phyloP scores from a whole-genome alignment of 2,329 filamentous ascomycete species.

The Pseudohalonectria lignicola region DNA sequence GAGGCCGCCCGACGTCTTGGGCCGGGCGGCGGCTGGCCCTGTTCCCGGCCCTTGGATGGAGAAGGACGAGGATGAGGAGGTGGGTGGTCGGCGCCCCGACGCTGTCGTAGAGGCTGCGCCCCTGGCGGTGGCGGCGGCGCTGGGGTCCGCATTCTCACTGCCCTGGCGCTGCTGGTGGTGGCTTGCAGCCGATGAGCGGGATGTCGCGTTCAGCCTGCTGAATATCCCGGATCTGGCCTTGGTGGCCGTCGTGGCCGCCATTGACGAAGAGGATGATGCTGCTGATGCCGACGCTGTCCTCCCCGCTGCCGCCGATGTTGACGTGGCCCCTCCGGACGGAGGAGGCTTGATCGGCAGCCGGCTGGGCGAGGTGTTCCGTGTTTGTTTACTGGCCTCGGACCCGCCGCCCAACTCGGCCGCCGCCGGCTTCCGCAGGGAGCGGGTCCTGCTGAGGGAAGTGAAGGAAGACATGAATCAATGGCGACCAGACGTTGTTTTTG shows the following conservation, averaged over 20 bases:
- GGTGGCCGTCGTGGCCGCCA: not conserved
- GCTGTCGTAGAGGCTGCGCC: conserved; percentile 4
- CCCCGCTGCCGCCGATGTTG: conserved; percentile 12
- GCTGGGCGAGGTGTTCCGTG: conserved; percentile 33
- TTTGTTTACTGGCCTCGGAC: conserved; percentile 2
- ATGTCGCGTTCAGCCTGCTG: conserved; percentile 1
- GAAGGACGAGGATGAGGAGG: conserved; percentile 7
- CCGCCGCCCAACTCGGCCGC: not conserved
- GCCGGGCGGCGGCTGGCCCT: conserved; percentile 9
- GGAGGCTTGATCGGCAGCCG: conserved; percentile 32
- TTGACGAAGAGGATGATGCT: not conserved
- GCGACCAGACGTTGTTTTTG: not conserved
- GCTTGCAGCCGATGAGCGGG: not conserved
- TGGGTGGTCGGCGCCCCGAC: no score
- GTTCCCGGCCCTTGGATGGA: no score
- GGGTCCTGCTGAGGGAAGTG: not conserved
- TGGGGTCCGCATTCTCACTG: not conserved
- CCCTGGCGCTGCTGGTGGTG: no score
- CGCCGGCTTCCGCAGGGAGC: not conserved
- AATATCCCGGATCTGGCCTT: conserved; percentile 1
- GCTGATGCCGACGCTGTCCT: no score
- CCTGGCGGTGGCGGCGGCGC: conserved; percentile 9
- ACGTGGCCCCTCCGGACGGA: conserved; percentile 6
- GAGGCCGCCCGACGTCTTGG: conserved; percentile 16
- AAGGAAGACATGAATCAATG: not conserved